Base-by-base conservation (phyloP, 805 yeast genomes). In the Yamadazyma sp. region DNA sequence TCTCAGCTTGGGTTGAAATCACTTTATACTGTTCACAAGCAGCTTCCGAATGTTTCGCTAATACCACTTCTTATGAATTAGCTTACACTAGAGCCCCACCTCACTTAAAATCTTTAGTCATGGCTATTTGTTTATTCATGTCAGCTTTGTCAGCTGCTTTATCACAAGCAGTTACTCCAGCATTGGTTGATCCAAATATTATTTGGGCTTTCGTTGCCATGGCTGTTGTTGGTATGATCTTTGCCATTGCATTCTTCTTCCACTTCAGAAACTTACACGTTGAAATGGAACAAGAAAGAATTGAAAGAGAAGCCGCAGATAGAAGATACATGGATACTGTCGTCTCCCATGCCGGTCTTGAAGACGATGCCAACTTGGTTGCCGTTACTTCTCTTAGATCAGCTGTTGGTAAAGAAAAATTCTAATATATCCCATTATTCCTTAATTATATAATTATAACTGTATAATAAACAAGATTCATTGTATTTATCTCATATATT, bases 21-120 rank as follows among this genome's bases (percentile, higher is more conserved):
- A 17, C 34, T 19, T 43, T 43, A 19, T 38, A 11, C 21, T 13
- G 34, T 15, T 12, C 26, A 9, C 43, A 43, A 36, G 80, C 79
- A 13, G 60, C 65, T 8, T 73, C 77, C 32, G 80, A 75, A 50
- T 73, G 78, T 52, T 74, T 73, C 46, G 70, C 76, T 9, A 65
- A 54, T 35, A 65, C 69, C 19, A 73, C 78, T 10, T 76, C 70
- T 22, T 75, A 73, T 45, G 78, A 74, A 50, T 55, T 74, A 38
- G 79, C 80, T 0, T 75, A 74, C 52, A 64, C 76, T 3, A 58
- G 73, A 48, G 59, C 78, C 4, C 77, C 80, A 21, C 66, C 60
- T 5, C 56, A 63, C 24, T 66, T 74, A 73, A 69, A 69, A 48
- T 71, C 77, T 27, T 58, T 74, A 38, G 76, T 73, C 11, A 57